Evolutionary conservation across 345 rosid genomes (phyloP), one percentile per base, ranked within the genome.

Genomic region (Camelina neglecta): DNA sequence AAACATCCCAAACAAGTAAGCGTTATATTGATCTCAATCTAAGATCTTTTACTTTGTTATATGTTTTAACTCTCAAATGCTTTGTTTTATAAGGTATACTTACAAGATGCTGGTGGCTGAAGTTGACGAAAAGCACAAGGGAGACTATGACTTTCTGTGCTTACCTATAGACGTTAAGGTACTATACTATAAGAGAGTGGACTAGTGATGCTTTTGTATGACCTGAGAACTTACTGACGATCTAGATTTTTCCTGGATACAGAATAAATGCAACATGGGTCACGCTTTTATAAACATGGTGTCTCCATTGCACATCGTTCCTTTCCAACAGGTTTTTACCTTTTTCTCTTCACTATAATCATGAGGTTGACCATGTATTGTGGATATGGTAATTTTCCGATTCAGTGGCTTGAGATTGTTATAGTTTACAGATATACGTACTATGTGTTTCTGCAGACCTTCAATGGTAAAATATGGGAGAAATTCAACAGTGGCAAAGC

Each of bases 231-330:
- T 71, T 67, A 18, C 66, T 78, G 16, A 72, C 31, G 2, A 49
- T 77, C 29, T 58, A 23, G 58, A 21, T 51, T 72, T 66, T 10
- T 60, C 73, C 1, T 72, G 54, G 71, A 59, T 87, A 87, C 96
- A 95, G 97, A 95, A 95, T 83, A 95, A 95, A 66, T 95, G 99
- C 84, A 95, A 95, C 67, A 97, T 90, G 85, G 99, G 99, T 36
- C 88, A 95, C 39, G 99, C 99, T 20, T 94, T 95, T 72, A 85
- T 92, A 85, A 95, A 95, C 71, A 88, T 95, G 97, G 74, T 87
- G 61, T 92, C 96, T 74, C 93, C 99, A 24, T 80, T 88, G 12
- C 96, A 86, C 83, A 92, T 95, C 31, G 82, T 92, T 77, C 84
- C 99, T 71, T 90, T 95, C 84, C 89, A 86, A 31, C 82, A 94